Conservation (phyloP, 495 filamentous ascomycete genomes). For the Thermochaetoides thermophila region DNA sequence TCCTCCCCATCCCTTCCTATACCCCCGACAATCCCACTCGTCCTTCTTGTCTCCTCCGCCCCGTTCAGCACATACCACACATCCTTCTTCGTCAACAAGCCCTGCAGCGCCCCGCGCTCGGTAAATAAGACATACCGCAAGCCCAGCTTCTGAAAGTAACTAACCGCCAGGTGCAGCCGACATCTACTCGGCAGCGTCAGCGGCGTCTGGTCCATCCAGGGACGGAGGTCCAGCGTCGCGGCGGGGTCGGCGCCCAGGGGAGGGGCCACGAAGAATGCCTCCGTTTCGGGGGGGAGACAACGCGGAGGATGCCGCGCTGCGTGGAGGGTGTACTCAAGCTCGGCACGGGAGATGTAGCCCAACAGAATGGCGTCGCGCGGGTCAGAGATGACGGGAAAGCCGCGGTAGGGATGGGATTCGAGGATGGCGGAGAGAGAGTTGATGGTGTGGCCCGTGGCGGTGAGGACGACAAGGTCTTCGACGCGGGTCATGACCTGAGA, state of each 20-base stretch:
- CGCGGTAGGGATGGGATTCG: conserved; percentile 60
- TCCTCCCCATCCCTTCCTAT: background rate
- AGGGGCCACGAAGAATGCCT: conserved; percentile 72
- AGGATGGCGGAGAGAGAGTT: conserved; percentile 55
- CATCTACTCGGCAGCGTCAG: conserved; percentile 68
- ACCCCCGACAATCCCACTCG: conserved; percentile 8
- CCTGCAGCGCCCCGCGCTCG: conserved; percentile 66
- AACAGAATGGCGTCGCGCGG: conserved; percentile 58
- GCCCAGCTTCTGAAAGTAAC: conserved; percentile 87
- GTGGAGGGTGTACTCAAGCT: conserved; percentile 68
- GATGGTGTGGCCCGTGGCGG: conserved; percentile 78
- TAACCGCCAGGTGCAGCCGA: conserved; percentile 64
- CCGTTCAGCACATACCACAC: conserved; percentile 88
- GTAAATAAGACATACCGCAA: conserved; percentile 80
- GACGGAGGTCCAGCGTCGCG: conserved; percentile 72
- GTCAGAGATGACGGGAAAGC: conserved; percentile 81
- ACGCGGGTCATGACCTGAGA: conserved; percentile 79
- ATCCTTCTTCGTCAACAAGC: conserved; percentile 92
- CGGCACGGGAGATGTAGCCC: conserved; percentile 87
- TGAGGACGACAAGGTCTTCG: conserved; percentile 79
- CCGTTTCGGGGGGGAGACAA: conserved; percentile 50
- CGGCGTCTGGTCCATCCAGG: conserved; percentile 98
- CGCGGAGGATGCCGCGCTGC: conserved; percentile 37
- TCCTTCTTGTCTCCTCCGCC: conserved; percentile 44
- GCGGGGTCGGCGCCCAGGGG: conserved; percentile 63